Conservation (phyloP, 2,329 filamentous ascomycete genomes). For the Clathrospora elynae region DNA sequence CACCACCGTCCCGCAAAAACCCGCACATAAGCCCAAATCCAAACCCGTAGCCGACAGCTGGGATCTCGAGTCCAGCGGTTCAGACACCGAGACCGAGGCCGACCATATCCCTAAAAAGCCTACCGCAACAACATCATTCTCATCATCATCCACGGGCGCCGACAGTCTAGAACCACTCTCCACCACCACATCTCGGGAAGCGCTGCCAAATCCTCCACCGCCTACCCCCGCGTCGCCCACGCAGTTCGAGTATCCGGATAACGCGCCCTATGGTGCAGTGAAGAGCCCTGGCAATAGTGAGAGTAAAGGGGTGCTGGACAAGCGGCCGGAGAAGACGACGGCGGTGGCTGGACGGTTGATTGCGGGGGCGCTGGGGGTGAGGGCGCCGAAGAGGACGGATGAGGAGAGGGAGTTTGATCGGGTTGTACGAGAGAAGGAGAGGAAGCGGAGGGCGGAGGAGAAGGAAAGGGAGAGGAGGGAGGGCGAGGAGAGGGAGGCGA, state of each 20-base stretch:
- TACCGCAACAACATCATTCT: slow-evolving; percentile 24
- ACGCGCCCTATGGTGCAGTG: slow-evolving; percentile 22
- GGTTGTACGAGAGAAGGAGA: slow-evolving; percentile 82
- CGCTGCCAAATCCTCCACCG: slow-evolving; percentile 38
- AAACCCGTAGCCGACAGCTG: slow-evolving; percentile 69
- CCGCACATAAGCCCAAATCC: slow-evolving; percentile 41
- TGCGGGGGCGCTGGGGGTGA: slow-evolving; percentile 81
- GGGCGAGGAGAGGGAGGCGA: slow-evolving; percentile 69
- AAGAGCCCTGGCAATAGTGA: slow-evolving; percentile 29
- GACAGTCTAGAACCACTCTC: slow-evolving; percentile 27
- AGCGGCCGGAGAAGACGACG: slow-evolving; percentile 87
- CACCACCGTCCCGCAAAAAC: slow-evolving; percentile 40
- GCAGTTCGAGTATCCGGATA: slow-evolving; percentile 42
- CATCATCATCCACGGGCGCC: slow-evolving; percentile 14
- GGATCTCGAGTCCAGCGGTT: slow-evolving; percentile 72
- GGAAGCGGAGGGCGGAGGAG: slow-evolving; percentile 74
- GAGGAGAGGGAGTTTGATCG: slow-evolving; percentile 88
- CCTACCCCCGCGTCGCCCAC: slow-evolving; percentile 45
- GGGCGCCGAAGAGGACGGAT: slow-evolving; percentile 79
- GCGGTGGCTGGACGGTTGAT: slow-evolving; percentile 90
- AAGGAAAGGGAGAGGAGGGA: slow-evolving; percentile 67
- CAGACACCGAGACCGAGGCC: slow-evolving; percentile 42
- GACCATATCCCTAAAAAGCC: too few species aligned
- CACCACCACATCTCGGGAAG: slow-evolving; percentile 13
- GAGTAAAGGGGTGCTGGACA: slow-evolving; percentile 30